A percentile compares a stretch with the other conserved stretches of the same genome.
These are phyloP conservation scores for Papiliotrema flavescens DNA, from an alignment of 1,284 basidiomycete species.

Conservation along the genomic window DNA sequence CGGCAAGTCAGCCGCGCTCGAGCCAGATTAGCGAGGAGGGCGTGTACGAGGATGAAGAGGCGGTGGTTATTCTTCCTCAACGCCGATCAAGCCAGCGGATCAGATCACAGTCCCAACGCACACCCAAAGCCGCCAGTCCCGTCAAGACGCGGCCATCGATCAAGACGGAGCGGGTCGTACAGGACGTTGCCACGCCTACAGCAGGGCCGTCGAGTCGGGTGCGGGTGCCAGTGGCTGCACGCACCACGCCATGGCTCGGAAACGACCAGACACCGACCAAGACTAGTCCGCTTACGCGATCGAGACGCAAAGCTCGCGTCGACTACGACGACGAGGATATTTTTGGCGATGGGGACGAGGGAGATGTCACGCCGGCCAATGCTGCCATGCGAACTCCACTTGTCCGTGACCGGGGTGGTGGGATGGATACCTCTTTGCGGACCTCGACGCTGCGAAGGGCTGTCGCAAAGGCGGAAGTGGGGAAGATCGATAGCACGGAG, in stretches of 20 bases:
- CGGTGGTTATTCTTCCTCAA: background rate
- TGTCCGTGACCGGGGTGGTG: constrained; percentile 25
- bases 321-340: background rate
- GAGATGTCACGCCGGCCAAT: background rate
- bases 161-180: background rate
- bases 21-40: background rate
- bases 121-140: no score
- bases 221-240: background rate
- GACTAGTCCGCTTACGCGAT: background rate
- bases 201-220: background rate
- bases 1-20: background rate
- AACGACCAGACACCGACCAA: background rate
- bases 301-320: no score
- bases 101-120: background rate
- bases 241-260: constrained; percentile 8
- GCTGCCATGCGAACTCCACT: constrained; percentile 11
- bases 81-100: background rate
- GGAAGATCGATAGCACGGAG: background rate
- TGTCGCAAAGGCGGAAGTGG: background rate
- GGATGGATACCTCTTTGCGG: constrained; percentile 7
- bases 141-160: no score
- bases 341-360: background rate
- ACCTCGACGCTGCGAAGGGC: constrained; percentile 5
- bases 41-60: background rate
- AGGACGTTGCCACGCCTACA: background rate